Percentiles rank a stretch among this genome's conserved stretches.
These are phyloP conservation scores for Barbarea vulgaris DNA, from an alignment of 345 rosid species.

Conservation along the genomic window DNA sequence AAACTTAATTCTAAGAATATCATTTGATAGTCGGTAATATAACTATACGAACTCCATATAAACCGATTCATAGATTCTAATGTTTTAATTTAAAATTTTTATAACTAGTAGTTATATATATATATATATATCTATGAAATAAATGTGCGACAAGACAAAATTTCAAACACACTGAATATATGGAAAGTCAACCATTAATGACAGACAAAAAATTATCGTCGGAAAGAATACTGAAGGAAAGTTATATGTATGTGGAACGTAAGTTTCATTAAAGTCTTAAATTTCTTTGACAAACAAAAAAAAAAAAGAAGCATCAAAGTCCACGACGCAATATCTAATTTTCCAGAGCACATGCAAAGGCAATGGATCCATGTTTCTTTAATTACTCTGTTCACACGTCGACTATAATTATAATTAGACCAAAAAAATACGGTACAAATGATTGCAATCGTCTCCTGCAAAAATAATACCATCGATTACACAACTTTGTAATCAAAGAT, in stretches of 20 bases:
- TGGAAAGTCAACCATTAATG: slow-evolving; percentile 15
- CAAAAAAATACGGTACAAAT: slow-evolving; percentile 9
- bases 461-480: slow-evolving; percentile 31
- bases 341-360: slow-evolving; percentile 30
- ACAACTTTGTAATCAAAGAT: slow-evolving; percentile 15
- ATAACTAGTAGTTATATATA: no score
- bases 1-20: no score
- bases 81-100: no score
- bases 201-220: not conserved
- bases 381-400: slow-evolving; percentile 33
- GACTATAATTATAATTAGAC: slow-evolving; percentile 35
- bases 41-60: not conserved
- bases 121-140: not conserved
- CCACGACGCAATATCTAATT: slow-evolving; percentile 30
- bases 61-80: not conserved
- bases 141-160: not conserved
- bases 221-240: slow-evolving; percentile 1
- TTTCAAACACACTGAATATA: not conserved
- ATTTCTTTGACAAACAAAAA: not conserved
- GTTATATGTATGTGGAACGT: slow-evolving; percentile 1
- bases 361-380: slow-evolving; percentile 17
- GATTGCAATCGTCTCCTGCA: slow-evolving; percentile 30
- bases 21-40: not conserved
- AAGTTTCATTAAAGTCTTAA: slow-evolving; percentile 7
- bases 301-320: not conserved